Percentiles rank a stretch among this genome's conserved stretches.
phyloP scores from a whole-genome alignment of 176 grass and related monocot genomes.

The Rhipidocladum racemiflorum region DNA sequence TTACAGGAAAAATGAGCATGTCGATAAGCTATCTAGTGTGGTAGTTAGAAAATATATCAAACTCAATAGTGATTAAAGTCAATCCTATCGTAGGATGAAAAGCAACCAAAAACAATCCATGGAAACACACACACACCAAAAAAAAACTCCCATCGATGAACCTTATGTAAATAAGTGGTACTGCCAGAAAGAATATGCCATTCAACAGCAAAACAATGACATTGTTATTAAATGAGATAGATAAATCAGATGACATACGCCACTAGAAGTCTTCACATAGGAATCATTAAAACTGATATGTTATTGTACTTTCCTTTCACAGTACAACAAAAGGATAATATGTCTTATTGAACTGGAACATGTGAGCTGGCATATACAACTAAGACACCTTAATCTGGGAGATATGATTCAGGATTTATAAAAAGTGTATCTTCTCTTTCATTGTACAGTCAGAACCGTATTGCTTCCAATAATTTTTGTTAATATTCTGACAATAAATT shows the following conservation, averaged over 20 bases:
- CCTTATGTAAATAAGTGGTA: background rate
- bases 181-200: background rate
- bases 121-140: background rate
- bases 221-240: background rate
- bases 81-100: background rate
- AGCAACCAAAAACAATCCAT: background rate
- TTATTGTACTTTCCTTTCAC: background rate
- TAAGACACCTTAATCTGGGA: conserved; percentile 15
- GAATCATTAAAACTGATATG: background rate
- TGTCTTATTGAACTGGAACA: conserved; percentile 30
- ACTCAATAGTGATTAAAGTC: background rate
- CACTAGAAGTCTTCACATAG: background rate
- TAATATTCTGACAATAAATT: background rate
- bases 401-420: background rate
- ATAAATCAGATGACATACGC: conserved; percentile 8
- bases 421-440: background rate
- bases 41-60: conserved; percentile 6
- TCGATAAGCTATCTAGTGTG: background rate
- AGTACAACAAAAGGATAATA: conserved; percentile 14
- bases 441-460: conserved; percentile 6
- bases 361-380: conserved; percentile 17
- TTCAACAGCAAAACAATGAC: background rate
- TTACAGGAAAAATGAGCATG: conserved; percentile 12
- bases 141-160: background rate
- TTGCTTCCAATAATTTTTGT: background rate